Conservation (phyloP, 768 basidiomycete genomes). For the Favolaschia claudopus region DNA sequence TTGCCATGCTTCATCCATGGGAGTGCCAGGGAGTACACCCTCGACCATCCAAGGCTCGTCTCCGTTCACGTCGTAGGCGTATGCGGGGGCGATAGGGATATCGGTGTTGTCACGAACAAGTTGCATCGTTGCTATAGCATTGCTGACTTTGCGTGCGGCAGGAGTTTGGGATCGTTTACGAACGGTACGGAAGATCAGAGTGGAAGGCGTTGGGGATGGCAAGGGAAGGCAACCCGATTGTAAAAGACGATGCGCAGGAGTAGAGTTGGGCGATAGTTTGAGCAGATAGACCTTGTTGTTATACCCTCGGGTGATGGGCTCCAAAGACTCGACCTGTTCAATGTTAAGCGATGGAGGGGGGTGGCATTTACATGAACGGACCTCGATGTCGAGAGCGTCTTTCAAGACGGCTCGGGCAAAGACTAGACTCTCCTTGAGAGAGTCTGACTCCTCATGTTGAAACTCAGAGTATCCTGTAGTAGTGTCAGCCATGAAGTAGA, state of each 20-base stretch:
- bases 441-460: constrained; percentile 16
- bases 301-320: constrained; percentile 15
- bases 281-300: constrained; percentile 20
- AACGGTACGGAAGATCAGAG: constrained; percentile 12
- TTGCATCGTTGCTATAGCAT: constrained; percentile 2
- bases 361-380: too few relatives aligned
- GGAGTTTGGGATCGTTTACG: constrained; percentile 8
- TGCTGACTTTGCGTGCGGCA: constrained; percentile 6
- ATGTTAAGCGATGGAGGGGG: background rate
- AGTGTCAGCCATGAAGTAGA: constrained; percentile 12
- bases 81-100: constrained; percentile 11
- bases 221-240: constrained; percentile 16
- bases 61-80: constrained; percentile 7
- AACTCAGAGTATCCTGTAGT: constrained; percentile 4
- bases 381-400: constrained; percentile 15
- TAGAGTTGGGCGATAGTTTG: background rate
- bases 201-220: background rate
- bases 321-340: constrained; percentile 13
- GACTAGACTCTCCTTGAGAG: background rate
- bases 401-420: constrained; percentile 15
- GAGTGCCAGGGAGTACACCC: background rate
- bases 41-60: constrained; percentile 16
- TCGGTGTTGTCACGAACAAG: constrained; percentile 14
- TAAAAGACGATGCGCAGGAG: background rate
- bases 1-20: constrained; percentile 18